These are phyloP conservation scores for Tolypocladium capitatum DNA, from an alignment of 2,329 filamentous ascomycete species.

Conservation along the genomic window DNA sequence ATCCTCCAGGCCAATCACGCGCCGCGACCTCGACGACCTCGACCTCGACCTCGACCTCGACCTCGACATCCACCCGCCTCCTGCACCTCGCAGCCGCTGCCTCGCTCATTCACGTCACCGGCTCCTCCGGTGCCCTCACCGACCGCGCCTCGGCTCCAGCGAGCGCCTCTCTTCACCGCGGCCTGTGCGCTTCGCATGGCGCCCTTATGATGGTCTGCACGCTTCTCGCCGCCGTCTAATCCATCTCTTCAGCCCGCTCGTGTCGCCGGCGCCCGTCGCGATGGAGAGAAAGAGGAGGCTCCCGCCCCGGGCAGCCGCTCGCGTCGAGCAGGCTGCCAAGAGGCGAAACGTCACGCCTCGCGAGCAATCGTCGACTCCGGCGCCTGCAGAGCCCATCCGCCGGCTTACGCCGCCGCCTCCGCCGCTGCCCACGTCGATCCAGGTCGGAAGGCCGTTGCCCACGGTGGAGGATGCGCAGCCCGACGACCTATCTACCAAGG, in stretches of 20 bases:
- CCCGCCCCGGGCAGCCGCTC: slow-evolving; percentile 47
- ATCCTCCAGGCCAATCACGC: slow-evolving; percentile 5
- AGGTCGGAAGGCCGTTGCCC: slow-evolving; percentile 55
- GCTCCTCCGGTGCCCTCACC: background rate
- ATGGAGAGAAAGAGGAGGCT: slow-evolving; percentile 58
- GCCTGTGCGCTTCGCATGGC: slow-evolving; percentile 11
- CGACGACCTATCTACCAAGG: slow-evolving; percentile 44
- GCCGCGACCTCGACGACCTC: slow-evolving; percentile 1
- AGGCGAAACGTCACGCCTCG: slow-evolving; percentile 44
- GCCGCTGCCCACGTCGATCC: slow-evolving; percentile 48
- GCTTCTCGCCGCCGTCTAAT: background rate
- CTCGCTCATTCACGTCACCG: background rate
- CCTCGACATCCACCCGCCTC: background rate
- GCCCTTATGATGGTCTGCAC: slow-evolving; percentile 16
- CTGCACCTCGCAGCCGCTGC: background rate
- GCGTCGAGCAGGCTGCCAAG: slow-evolving; percentile 46
- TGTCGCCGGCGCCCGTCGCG: slow-evolving; percentile 3
- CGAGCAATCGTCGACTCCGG: slow-evolving; percentile 35
- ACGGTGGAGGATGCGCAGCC: slow-evolving; percentile 56
- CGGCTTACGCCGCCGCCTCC: slow-evolving; percentile 16
- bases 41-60: background rate
- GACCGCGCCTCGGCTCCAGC: background rate
- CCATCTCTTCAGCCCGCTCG: background rate
- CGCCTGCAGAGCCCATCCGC: slow-evolving; percentile 22
- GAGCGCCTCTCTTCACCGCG: background rate